Conservation (phyloP, 164 flowering plant species). For the Stephania cephalantha region DNA sequence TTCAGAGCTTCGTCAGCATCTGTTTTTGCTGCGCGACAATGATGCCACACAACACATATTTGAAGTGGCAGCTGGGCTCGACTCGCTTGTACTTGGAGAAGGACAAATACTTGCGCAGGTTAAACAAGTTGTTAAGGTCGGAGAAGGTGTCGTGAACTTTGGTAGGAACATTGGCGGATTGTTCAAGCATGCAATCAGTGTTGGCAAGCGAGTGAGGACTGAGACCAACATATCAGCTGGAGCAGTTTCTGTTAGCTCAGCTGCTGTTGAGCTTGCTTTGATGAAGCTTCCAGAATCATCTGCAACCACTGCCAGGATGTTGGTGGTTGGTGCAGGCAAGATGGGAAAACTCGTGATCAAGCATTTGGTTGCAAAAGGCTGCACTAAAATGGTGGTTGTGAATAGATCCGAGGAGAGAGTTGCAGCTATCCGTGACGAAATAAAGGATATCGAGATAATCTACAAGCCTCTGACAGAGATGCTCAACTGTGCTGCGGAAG, state of each 20-base stretch:
- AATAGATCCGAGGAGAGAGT: slow-evolving; percentile 87
- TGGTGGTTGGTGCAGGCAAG: slow-evolving; percentile 93
- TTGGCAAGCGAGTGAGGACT: slow-evolving; percentile 84
- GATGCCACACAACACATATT: slow-evolving; percentile 91
- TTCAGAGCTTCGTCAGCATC: slow-evolving; percentile 71
- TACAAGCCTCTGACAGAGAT: slow-evolving; percentile 80
- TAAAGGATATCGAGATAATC: slow-evolving; percentile 63
- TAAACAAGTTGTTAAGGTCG: slow-evolving; percentile 86
- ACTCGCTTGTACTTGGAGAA: slow-evolving; percentile 93
- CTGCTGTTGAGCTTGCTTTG: slow-evolving; percentile 89
- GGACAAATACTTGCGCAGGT: slow-evolving; percentile 98
- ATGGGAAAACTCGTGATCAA: slow-evolving; percentile 99
- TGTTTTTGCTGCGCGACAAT: slow-evolving; percentile 72
- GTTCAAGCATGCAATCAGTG: slow-evolving; percentile 90
- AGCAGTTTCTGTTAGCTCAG: slow-evolving; percentile 97
- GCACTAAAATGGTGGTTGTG: slow-evolving; percentile 81
- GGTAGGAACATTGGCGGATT: slow-evolving; percentile 86
- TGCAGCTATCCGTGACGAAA: slow-evolving; percentile 66
- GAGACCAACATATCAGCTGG: slow-evolving; percentile 93
- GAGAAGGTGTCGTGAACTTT: slow-evolving; percentile 83
- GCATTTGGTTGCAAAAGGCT: slow-evolving; percentile 93
- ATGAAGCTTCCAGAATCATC: slow-evolving; percentile 83
- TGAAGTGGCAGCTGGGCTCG: slow-evolving; percentile 95
- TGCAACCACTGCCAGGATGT: slow-evolving; percentile 56
- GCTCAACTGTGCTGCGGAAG: slow-evolving; percentile 67